Evolutionary conservation across 176 grass and related monocot genomes (phyloP).

Genomic region (Melocanna baccifera): DNA sequence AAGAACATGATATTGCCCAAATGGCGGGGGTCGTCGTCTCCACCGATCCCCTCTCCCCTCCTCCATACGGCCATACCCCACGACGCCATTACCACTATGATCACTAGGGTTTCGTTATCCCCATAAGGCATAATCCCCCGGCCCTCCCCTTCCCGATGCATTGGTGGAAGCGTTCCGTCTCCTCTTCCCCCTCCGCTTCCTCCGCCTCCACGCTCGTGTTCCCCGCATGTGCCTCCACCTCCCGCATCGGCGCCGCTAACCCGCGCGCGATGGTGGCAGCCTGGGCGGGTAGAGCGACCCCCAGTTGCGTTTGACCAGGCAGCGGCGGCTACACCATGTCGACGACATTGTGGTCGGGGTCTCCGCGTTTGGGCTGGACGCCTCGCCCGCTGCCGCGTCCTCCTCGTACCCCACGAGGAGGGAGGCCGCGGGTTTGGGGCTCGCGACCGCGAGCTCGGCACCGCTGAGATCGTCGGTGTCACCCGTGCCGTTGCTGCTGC

Average conservation of each 20-base stretch:
- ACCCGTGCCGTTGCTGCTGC: slow-evolving; percentile 54
- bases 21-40: slow-evolving; percentile 59
- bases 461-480: slow-evolving; percentile 52
- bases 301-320: slow-evolving; percentile 58
- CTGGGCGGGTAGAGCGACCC: background rate
- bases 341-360: slow-evolving; percentile 53
- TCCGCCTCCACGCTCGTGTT: slow-evolving; percentile 36
- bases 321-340: slow-evolving; percentile 49
- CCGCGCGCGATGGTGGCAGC: slow-evolving; percentile 9
- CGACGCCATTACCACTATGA: slow-evolving; percentile 34
- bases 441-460: slow-evolving; percentile 25
- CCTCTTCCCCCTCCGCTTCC: background rate
- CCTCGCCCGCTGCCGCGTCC: background rate
- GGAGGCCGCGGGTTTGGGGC: background rate
- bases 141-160: slow-evolving; percentile 35
- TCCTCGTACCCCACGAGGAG: slow-evolving; percentile 2
- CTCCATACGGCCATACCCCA: background rate
- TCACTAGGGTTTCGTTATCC: slow-evolving; percentile 39
- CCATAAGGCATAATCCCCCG: slow-evolving; percentile 9
- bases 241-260: slow-evolving; percentile 4
- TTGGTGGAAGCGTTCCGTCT: slow-evolving; percentile 48
- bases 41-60: slow-evolving; percentile 1
- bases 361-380: slow-evolving; percentile 36
- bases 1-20: slow-evolving; percentile 12
- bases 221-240: slow-evolving; percentile 46